A percentile compares a stretch with the other conserved stretches of the same genome.
These are phyloP conservation scores for Vitis hybrid DNA, from an alignment of 177 flowering plant genomes.

Conservation along the genomic window DNA sequence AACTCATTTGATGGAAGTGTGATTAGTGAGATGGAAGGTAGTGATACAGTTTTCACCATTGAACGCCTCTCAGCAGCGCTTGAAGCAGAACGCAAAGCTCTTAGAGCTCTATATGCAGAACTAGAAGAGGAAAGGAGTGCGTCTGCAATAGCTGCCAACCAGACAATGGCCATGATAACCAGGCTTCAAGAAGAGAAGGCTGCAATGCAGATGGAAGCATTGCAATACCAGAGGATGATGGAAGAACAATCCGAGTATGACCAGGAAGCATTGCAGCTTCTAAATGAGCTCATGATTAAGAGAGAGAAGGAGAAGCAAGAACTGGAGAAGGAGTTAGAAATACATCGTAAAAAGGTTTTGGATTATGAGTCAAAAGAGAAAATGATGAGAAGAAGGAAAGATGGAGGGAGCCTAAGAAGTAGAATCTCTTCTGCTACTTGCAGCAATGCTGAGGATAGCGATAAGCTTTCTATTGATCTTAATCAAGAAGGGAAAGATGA, in stretches of 20 bases:
- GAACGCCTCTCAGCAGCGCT: constrained; percentile 58
- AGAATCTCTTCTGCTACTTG: constrained; percentile 52
- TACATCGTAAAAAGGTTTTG: constrained; percentile 45
- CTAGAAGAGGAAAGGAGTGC: constrained; percentile 90
- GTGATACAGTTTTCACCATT: constrained; percentile 43
- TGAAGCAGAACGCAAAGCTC: constrained; percentile 53
- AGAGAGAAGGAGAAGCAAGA: constrained; percentile 87
- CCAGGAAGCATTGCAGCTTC: constrained; percentile 81
- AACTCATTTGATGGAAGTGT: constrained; percentile 79
- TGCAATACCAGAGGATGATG: constrained; percentile 94
- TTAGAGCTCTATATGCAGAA: constrained; percentile 61
- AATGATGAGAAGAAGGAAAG: constrained; percentile 34
- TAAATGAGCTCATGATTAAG: constrained; percentile 80
- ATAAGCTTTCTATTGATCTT: constrained; percentile 46
- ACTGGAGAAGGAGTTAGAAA: constrained; percentile 71
- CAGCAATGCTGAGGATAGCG: constrained; percentile 56
- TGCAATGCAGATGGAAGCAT: constrained; percentile 90
- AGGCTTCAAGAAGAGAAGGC: constrained; percentile 94
- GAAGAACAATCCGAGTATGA: constrained; percentile 93
- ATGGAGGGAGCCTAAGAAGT: constrained; percentile 30
- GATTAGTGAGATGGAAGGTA: constrained; percentile 54
- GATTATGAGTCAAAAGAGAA: constrained; percentile 63
- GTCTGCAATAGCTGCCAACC: constrained; percentile 72
- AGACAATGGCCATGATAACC: constrained; percentile 95
- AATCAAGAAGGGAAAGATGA: constrained; percentile 38